phyloP scores from a whole-genome alignment of 495 filamentous ascomycete species.

The Hypoxylon lienhwacheense region DNA sequence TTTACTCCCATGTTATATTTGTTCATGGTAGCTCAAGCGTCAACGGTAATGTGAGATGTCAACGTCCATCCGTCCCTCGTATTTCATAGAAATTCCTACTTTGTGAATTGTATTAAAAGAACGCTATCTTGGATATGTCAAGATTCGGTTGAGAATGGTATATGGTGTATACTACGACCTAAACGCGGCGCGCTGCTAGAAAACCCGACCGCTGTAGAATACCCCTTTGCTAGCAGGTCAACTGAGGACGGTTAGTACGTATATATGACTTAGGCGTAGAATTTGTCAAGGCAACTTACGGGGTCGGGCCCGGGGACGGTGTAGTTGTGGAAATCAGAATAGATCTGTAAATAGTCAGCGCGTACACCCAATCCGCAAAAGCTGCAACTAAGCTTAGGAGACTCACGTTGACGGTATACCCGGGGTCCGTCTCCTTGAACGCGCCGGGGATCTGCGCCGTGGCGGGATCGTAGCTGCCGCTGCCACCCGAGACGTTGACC shows the following conservation, averaged over 20 bases:
- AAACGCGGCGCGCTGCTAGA: no score
- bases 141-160: no score
- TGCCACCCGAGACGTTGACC: constrained; percentile 37
- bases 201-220: no score
- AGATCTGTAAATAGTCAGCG: constrained; percentile 25
- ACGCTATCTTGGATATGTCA: no score
- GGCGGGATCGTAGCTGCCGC: constrained; percentile 40
- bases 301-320: constrained; percentile 34
- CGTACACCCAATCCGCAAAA: neutral
- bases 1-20: no score
- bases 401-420: constrained; percentile 44
- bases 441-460: constrained; percentile 54
- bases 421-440: constrained; percentile 51
- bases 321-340: constrained; percentile 33
- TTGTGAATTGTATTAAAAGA: no score
- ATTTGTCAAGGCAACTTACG: constrained; percentile 21
- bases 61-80: no score
- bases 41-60: no score
- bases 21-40: no score
- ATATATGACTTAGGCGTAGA: neutral
- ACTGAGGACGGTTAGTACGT: constrained; percentile 9
- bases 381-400: neutral
- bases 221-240: constrained; percentile 32
- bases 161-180: no score
- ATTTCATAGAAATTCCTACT: no score